Conservation (phyloP, 148 eudicot species). For the Nepenthes mirabilis region DNA sequence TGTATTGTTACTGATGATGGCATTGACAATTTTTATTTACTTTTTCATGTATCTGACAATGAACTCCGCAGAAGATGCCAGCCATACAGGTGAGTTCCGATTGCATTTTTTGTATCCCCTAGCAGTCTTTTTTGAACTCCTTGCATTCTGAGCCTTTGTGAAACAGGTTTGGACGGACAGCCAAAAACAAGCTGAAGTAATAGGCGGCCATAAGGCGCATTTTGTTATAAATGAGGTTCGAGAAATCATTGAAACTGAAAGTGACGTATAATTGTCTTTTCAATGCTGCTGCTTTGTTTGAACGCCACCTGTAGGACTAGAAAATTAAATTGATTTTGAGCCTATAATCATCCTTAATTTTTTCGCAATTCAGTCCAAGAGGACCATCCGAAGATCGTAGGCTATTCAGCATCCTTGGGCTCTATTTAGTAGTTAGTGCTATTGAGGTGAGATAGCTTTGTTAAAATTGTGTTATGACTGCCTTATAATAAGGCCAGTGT, state of each 20-base stretch:
- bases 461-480: too few species aligned
- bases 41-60: slow-evolving; percentile 19
- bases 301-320: too few species aligned
- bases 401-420: too few species aligned
- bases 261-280: too few species aligned
- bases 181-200: slow-evolving; percentile 47
- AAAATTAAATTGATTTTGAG: too few species aligned
- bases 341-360: too few species aligned
- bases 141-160: not conserved
- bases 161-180: slow-evolving; percentile 48
- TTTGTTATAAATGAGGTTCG: slow-evolving; percentile 53
- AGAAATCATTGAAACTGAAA: slow-evolving; percentile 29
- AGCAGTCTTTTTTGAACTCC: not conserved
- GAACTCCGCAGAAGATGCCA: slow-evolving; percentile 48
- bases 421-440: too few species aligned
- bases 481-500: too few species aligned
- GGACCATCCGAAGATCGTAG: too few species aligned
- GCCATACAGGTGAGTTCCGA: slow-evolving; percentile 37
- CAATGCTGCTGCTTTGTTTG: too few species aligned
- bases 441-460: too few species aligned
- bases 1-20: not conserved
- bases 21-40: not conserved
- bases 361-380: too few species aligned
- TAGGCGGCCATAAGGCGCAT: slow-evolving; percentile 60
- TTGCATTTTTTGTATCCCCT: not conserved